phyloP scores from a whole-genome alignment of 2,329 filamentous ascomycete species.

The Karstenula rhodostoma region DNA sequence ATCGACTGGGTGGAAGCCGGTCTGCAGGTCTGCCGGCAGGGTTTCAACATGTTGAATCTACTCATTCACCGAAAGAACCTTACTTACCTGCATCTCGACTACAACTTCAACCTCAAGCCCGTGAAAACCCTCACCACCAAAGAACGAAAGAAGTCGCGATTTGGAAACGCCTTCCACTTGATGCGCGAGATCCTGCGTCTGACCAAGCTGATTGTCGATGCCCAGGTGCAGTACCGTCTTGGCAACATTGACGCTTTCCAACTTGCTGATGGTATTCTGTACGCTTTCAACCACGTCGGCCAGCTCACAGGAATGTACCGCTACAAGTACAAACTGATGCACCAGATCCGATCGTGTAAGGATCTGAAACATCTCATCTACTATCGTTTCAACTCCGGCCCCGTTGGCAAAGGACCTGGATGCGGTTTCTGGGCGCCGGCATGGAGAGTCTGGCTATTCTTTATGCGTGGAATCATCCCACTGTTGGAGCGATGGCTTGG shows the following conservation, averaged over 20 bases:
- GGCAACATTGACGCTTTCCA: conserved; percentile 99
- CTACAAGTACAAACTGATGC: conserved; percentile 99
- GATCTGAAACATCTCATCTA: conserved; percentile 99
- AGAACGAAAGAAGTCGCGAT: conserved; percentile 98
- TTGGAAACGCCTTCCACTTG: conserved; percentile 97
- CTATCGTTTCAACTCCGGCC: conserved; percentile 96
- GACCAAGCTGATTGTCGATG: conserved; percentile 97
- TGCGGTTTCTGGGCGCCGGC: conserved; percentile 99
- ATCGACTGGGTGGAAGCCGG: conserved; percentile 99
- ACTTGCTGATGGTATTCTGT: conserved; percentile 97
- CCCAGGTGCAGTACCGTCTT: conserved; percentile 95
- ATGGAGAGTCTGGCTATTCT: conserved; percentile 99
- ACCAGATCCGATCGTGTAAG: conserved; percentile 98
- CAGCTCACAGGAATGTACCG: conserved; percentile 99
- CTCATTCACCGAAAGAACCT: conserved; percentile 98
- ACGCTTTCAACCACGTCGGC: conserved; percentile 98
- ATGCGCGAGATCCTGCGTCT: conserved; percentile 97
- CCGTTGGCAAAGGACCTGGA: conserved; percentile 95
- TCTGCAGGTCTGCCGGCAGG: conserved; percentile 95
- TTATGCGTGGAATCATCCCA: conserved; percentile 98
- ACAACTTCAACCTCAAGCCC: conserved; percentile 99
- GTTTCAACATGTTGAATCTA: conserved; percentile 99
- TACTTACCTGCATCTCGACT: conserved; percentile 97
- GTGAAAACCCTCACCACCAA: conserved; percentile 99
- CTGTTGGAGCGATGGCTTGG: conserved; percentile 96